These are phyloP conservation scores for Hanseniaspora meyeri DNA, from an alignment of 805 yeast genomes.

Conservation along the genomic window DNA sequence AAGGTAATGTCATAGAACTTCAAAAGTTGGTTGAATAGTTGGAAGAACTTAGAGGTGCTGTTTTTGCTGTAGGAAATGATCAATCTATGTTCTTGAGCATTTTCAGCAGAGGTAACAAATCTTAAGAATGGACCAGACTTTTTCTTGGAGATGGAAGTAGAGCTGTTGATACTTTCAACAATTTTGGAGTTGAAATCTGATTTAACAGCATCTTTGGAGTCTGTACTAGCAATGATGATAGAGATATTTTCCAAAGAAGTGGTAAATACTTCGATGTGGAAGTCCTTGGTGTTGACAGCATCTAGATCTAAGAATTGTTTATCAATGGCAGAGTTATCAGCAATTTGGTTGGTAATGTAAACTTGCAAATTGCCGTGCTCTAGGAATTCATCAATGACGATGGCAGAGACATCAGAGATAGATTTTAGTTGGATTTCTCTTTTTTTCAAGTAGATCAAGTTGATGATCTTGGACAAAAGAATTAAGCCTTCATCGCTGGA, in stretches of 20 bases:
- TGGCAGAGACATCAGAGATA: neutral
- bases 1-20: slow-evolving; percentile 77
- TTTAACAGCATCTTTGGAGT: slow-evolving; percentile 48
- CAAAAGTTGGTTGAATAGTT: slow-evolving; percentile 75
- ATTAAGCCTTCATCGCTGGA: slow-evolving; percentile 46
- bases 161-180: slow-evolving; percentile 31
- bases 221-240: slow-evolving; percentile 45
- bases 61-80: slow-evolving; percentile 79
- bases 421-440: slow-evolving; percentile 71
- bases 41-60: slow-evolving; percentile 73
- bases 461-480: slow-evolving; percentile 72
- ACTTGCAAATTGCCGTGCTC: neutral
- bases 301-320: slow-evolving; percentile 80
- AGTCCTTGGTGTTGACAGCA: slow-evolving; percentile 48
- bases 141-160: slow-evolving; percentile 28
- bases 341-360: slow-evolving; percentile 44
- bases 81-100: slow-evolving; percentile 58
- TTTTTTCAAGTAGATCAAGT: slow-evolving; percentile 83
- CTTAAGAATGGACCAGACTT: slow-evolving; percentile 89
- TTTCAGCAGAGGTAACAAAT: slow-evolving; percentile 60
- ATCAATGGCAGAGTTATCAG: slow-evolving; percentile 68
- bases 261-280: slow-evolving; percentile 55
- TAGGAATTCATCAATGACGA: neutral
- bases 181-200: slow-evolving; percentile 19
- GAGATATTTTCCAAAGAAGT: slow-evolving; percentile 23